Base-by-base conservation (phyloP, 2,329 filamentous ascomycete species). In the Arachnopeziza araneosa region DNA sequence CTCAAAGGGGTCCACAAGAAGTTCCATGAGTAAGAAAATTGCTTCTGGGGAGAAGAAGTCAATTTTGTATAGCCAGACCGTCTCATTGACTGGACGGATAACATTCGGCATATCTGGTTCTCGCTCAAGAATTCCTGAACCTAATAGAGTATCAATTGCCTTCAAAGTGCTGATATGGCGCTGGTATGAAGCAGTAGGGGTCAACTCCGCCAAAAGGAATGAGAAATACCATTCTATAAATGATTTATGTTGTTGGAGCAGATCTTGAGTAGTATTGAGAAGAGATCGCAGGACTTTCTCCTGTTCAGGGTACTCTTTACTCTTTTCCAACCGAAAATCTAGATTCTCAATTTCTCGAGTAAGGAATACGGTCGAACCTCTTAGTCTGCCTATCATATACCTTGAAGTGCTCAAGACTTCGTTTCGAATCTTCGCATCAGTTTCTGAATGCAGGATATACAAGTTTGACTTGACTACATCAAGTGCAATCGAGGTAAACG, bases 1-100 rank as follows among this genome's bases (percentile, higher is more conserved):
- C 60, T 98, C 95, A 69, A 96, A 99, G 0, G 93, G 91, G 68
- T 99, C 90, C 70, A 96, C 79, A 8, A 96, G 75, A 23, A 96
- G 82, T 72, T 96, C 91, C 17, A 93, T 77, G 7, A 98, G 77
- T 4, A 86, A 78, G 54, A 88, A 80, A 12, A 84, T 74, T 76
- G 88, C 84, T 0, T 74, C 78, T 2, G 67, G 65, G 53, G 83
- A 80, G 14, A 71, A 70, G 19, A 75, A 73, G 2, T 76, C 65
- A 5, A 70, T 58, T 14, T 53, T 53, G 57, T 61, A 68, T 26
- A 63, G 71, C 69, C 69, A 73, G 7, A 60, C 30, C 19, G 65
- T 69, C 19, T 64, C 30, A 57, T 68, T 64, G 10, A 59, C 63
- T 24, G 56, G 54, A 12, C 48, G 30, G 17, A 56, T 52, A 10